Conservation (phyloP, 805 yeast species). For the Spathaspora boniae region DNA sequence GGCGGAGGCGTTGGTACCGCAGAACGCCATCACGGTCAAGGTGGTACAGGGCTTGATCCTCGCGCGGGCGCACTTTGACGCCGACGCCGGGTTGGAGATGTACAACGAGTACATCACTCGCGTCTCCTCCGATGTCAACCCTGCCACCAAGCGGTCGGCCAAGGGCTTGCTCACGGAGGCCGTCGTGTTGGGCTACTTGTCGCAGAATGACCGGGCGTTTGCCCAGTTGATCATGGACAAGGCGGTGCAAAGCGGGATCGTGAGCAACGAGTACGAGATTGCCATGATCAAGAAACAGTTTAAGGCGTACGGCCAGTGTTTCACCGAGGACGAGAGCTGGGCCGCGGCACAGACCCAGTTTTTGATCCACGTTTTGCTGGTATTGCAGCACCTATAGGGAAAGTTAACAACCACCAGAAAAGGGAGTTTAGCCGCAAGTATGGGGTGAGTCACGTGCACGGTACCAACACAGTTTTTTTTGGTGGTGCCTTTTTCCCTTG, state of each 20-base stretch:
- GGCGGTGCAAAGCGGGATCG: conserved; percentile 26
- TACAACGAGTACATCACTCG: conserved; percentile 45
- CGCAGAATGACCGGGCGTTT: conserved; percentile 49
- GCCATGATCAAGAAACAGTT: conserved; percentile 40
- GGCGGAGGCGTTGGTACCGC: conserved; percentile 36
- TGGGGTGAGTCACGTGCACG: too few species aligned
- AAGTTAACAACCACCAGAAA: too few species aligned
- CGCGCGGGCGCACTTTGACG: conserved; percentile 36
- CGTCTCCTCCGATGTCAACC: conserved; percentile 29
- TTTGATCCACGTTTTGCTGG: conserved; percentile 20
- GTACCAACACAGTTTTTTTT: not conserved
- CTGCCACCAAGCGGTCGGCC: conserved; percentile 31
- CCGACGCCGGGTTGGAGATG: conserved; percentile 36
- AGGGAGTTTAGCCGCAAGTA: conserved; percentile 2
- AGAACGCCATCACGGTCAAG: conserved; percentile 24
- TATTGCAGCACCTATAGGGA: conserved; percentile 11
- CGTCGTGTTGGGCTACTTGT: conserved; percentile 40
- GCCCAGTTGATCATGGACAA: conserved; percentile 50
- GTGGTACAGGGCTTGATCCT: conserved; percentile 40
- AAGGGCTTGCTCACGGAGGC: conserved; percentile 46
- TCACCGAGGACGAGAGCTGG: conserved; percentile 38
- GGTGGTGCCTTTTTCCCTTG: too few species aligned
- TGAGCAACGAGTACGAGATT: conserved; percentile 39
- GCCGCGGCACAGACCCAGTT: conserved; percentile 26
- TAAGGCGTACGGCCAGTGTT: conserved; percentile 51